Base-by-base conservation (phyloP, 2,329 filamentous ascomycete genomes). In the Apiospora phragmitis region DNA sequence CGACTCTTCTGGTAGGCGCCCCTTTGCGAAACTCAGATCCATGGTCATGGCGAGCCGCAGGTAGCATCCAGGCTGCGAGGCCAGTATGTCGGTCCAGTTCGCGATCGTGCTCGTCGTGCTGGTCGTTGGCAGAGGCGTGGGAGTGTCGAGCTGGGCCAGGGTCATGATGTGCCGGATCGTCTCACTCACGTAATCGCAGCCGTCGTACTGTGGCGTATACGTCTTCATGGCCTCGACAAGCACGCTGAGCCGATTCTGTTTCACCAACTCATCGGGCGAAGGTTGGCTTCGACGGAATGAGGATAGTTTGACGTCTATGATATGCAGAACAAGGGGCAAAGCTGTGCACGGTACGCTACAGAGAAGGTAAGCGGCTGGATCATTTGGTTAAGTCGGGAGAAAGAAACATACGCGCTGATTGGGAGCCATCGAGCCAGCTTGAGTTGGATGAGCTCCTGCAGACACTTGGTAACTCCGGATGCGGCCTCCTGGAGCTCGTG, bases 361-460 rank as follows among this genome's bases (percentile, higher is more conserved):
- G 35, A 12, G 6, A 3, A 26, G 62, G 49, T 67, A 41, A 55
- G 69, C 55, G 24, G 21, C 18, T n/a, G 18, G 71, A 62, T n/a
- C 42, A 38, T 4, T 42, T 68, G 67, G 59, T 65, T 43, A 8
- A 0, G 21, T 11, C 6, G 16, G 43, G 35, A 11, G 43, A 11
- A 29, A 7, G 21, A 11, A 6, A 81, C 83, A 74, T 75, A 85
- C 83, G 84, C 84, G 71, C 83, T 85, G 16, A 87, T 83, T 4
- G 85, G 85, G 0, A 87, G 76, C 78, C 81, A 85, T 8, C 84
- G 81, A 7, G 81, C 83, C 1, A 85, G 79, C 1, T 81, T 81
- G n/a, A 83, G 80, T 16, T 83, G 79, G 4, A 85, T 81, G 5
- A 87, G 81, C 69, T 85, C 83, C 51, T 85, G 85, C 55, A 87